phyloP scores from a whole-genome alignment of 2,329 filamentous ascomycete species.

The Epichloe elymi region DNA sequence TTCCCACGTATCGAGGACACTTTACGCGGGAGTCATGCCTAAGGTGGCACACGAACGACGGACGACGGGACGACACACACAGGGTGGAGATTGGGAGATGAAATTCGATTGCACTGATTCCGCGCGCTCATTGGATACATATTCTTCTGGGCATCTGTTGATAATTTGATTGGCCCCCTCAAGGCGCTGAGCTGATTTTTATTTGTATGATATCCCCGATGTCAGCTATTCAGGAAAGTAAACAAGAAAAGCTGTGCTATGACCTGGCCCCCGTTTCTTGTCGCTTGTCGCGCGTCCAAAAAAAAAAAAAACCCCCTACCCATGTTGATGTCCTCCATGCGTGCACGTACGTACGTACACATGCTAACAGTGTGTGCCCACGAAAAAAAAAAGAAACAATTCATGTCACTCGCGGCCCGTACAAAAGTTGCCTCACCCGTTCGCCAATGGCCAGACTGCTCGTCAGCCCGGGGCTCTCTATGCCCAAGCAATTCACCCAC shows the following conservation, averaged over 20 bases:
- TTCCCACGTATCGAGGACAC: not conserved
- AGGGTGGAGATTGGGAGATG: too few species aligned
- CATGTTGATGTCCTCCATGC: too few species aligned
- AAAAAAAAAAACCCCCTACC: too few species aligned
- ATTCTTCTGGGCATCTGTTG: not conserved
- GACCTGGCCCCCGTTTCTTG: too few species aligned
- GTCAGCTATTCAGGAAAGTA: not conserved
- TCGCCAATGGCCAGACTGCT: constrained; percentile 77
- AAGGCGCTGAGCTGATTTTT: not conserved
- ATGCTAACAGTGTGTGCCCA: not conserved
- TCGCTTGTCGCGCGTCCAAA: too few species aligned
- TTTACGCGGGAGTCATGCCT: not conserved
- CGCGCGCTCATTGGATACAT: not conserved
- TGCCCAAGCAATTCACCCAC: constrained; percentile 83
- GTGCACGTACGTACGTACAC: not conserved
- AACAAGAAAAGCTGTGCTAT: too few species aligned
- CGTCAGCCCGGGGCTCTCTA: constrained; percentile 87
- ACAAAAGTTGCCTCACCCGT: constrained; percentile 45
- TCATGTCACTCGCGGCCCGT: constrained; percentile 15
- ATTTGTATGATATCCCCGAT: not conserved
- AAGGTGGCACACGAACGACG: not conserved
- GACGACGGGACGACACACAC: not conserved
- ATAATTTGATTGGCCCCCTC: not conserved
- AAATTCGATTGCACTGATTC: not conserved
- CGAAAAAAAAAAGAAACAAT: not conserved